Evolutionary conservation across 192 early-diverging fungal species (phyloP).

Genomic region (Paraglomus brasilianum): DNA sequence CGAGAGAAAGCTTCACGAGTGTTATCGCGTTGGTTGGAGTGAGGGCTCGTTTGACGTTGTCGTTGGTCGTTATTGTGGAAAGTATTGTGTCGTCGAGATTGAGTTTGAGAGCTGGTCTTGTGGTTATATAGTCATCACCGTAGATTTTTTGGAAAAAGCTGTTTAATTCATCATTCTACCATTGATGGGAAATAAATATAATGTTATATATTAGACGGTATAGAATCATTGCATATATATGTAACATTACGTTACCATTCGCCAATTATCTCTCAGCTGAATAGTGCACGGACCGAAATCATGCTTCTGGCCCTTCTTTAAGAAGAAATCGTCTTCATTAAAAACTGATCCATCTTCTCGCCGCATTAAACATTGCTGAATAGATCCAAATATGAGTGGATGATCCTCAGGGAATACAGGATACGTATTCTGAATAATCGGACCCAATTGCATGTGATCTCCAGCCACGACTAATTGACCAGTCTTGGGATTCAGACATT

Average conservation of each 20-base stretch:
- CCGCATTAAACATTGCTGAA: slow-evolving; percentile 53
- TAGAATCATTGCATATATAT: background rate
- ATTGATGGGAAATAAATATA: background rate
- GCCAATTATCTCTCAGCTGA: slow-evolving; percentile 53
- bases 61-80: slow-evolving; percentile 17
- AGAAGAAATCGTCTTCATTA: slow-evolving; percentile 30
- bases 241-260: slow-evolving; percentile 42
- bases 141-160: slow-evolving; percentile 50
- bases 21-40: slow-evolving; percentile 38
- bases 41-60: slow-evolving; percentile 36
- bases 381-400: slow-evolving; percentile 47
- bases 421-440: slow-evolving; percentile 46
- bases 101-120: slow-evolving; percentile 23
- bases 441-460: slow-evolving; percentile 56
- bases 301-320: slow-evolving; percentile 32
- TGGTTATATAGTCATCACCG: slow-evolving; percentile 38
- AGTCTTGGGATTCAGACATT: slow-evolving; percentile 36
- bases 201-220: background rate
- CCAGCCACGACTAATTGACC: slow-evolving; percentile 53
- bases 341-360: slow-evolving; percentile 25
- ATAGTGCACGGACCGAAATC: slow-evolving; percentile 51
- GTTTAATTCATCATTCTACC: slow-evolving; percentile 50
- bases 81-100: slow-evolving; percentile 2
- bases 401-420: slow-evolving; percentile 33
- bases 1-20: slow-evolving; percentile 39